Evolutionary conservation across 176 grass and related monocot species (phyloP).

Genomic region (Lolium rigidum): DNA sequence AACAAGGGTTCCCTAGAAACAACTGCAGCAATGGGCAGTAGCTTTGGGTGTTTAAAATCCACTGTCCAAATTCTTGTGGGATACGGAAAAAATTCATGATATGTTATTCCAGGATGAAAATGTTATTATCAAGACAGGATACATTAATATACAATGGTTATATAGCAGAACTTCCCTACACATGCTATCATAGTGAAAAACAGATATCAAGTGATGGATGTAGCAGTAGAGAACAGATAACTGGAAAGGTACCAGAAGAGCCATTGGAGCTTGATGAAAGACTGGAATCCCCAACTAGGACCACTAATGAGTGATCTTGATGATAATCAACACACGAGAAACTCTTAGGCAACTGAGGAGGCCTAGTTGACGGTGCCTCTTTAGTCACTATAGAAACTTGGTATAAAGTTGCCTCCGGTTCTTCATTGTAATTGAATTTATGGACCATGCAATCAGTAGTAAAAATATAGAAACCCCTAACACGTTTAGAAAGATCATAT

Average conservation of each 20-base stretch:
- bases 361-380: slow-evolving; percentile 43
- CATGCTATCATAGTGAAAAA: neutral
- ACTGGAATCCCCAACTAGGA: slow-evolving; percentile 69
- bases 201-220: neutral
- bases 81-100: slow-evolving; percentile 10
- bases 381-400: slow-evolving; percentile 56
- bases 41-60: neutral
- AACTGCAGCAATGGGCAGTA: slow-evolving; percentile 18
- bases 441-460: slow-evolving; percentile 70
- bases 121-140: neutral
- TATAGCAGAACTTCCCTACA: slow-evolving; percentile 13
- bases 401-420: slow-evolving; percentile 40
- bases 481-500: slow-evolving; percentile 38
- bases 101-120: slow-evolving; percentile 15
- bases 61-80: slow-evolving; percentile 5
- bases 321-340: slow-evolving; percentile 82
- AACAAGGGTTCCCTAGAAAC: slow-evolving; percentile 32
- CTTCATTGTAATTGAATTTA: slow-evolving; percentile 68
- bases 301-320: slow-evolving; percentile 59
- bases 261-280: slow-evolving; percentile 48
- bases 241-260: slow-evolving; percentile 60
- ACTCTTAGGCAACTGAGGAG: slow-evolving; percentile 65
- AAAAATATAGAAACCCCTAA: slow-evolving; percentile 74
- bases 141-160: slow-evolving; percentile 20
- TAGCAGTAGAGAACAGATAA: slow-evolving; percentile 41